Evolutionary conservation across 2,329 filamentous ascomycete genomes (phyloP).

Genomic region (Nothomitra cinnamomea): DNA sequence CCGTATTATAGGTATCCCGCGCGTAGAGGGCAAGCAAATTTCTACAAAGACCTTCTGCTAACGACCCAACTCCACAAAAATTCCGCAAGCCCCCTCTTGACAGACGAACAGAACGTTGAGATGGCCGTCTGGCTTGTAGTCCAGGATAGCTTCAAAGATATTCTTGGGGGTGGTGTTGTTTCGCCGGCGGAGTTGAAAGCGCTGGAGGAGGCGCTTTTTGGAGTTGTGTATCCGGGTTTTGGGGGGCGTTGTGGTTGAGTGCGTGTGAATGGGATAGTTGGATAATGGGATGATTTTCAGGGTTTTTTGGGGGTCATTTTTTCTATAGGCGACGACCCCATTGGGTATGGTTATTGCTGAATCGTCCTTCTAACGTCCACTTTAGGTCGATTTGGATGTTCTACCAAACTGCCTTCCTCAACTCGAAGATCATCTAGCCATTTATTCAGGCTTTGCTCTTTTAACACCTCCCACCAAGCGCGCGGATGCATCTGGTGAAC

Average conservation of each 20-base stretch:
- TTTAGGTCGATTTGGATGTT: no score
- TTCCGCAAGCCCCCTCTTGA: slow-evolving; percentile 6
- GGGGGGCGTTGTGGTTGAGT: background rate
- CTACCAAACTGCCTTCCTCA: no score
- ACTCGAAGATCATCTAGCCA: no score
- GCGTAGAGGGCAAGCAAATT: slow-evolving; percentile 6
- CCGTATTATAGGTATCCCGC: slow-evolving; percentile 7
- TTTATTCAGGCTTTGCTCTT: no score
- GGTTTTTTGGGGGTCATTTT: no score
- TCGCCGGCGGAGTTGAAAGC: slow-evolving; percentile 3
- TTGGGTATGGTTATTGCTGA: no score
- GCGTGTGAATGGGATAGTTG: no score
- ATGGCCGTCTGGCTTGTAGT: slow-evolving; percentile 6
- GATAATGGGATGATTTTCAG: no score
- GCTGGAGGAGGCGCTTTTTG: slow-evolving; percentile 9
- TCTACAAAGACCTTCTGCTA: background rate
- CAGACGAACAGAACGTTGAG: slow-evolving; percentile 8
- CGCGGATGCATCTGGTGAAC: no score
- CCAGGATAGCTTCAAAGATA: slow-evolving; percentile 5
- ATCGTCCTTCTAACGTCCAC: no score
- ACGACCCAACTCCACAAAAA: background rate
- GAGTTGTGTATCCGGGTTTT: slow-evolving; percentile 8
- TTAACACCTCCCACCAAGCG: no score
- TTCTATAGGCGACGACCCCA: no score
- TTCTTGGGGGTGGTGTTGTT: slow-evolving; percentile 3